Conservation (phyloP, 2,329 filamentous ascomycete species). For the Lomentospora prolificans region DNA sequence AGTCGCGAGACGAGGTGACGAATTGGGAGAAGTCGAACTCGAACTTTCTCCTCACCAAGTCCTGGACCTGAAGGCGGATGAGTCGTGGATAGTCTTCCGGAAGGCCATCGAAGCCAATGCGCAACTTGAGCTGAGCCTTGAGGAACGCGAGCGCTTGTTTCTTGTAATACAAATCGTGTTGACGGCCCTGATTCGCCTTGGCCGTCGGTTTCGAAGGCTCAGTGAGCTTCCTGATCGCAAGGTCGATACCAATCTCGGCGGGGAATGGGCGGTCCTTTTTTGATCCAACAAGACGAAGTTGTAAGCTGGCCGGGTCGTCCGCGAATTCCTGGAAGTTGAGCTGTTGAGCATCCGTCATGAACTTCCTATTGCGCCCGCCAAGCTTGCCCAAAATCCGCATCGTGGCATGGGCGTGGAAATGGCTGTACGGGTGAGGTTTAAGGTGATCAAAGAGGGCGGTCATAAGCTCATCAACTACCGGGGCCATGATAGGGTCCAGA, state of each 20-base stretch:
- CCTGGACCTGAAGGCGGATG: conserved; percentile 80
- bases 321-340: conserved; percentile 75
- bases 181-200: conserved; percentile 36
- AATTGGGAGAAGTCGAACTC: conserved; percentile 63
- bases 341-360: conserved; percentile 81
- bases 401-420: conserved; percentile 95
- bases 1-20: conserved; percentile 65
- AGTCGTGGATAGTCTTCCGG: conserved; percentile 82
- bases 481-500: conserved; percentile 96
- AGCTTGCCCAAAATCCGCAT: conserved; percentile 96
- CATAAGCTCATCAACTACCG: conserved; percentile 98
- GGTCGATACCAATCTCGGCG: conserved; percentile 73
- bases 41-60: conserved; percentile 60
- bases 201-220: conserved; percentile 61
- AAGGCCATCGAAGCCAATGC: conserved; percentile 76
- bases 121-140: conserved; percentile 79
- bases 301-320: conserved; percentile 80
- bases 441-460: conserved; percentile 94
- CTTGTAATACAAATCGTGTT: conserved; percentile 77
- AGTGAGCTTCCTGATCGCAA: conserved; percentile 79
- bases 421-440: conserved; percentile 85
- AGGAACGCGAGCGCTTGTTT: conserved; percentile 84
- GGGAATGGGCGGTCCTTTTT: conserved; percentile 84
- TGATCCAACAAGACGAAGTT: conserved; percentile 80
- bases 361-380: conserved; percentile 89